Evolutionary conservation across 2,329 filamentous ascomycete species (phyloP).

Genomic region (Periconia sp.): DNA sequence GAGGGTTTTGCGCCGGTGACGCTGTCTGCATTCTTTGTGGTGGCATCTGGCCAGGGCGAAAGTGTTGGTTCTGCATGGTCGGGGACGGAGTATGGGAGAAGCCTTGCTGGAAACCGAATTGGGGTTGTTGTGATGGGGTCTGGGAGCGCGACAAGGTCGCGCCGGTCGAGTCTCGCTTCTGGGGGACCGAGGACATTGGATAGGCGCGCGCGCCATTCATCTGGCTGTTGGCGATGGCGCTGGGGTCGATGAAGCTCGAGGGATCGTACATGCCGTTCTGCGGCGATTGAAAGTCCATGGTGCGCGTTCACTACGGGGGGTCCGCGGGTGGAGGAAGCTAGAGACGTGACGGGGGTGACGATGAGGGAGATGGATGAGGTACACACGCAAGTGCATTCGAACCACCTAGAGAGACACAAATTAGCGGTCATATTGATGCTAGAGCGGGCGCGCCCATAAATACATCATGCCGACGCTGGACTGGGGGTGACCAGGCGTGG

Average conservation of each 20-base stretch:
- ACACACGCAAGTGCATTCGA: constrained; percentile 31
- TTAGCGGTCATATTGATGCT: constrained; percentile 40
- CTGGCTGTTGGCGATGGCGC: constrained; percentile 49
- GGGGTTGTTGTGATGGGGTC: constrained; percentile 79
- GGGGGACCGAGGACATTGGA: constrained; percentile 89
- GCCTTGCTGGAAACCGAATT: constrained; percentile 67
- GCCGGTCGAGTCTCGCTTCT: constrained; percentile 87
- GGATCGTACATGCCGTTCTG: constrained; percentile 45
- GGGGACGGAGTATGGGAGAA: constrained; percentile 94
- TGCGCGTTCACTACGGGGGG: constrained; percentile 27
- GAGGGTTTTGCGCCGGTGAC: constrained; percentile 84
- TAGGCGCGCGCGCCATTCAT: constrained; percentile 80
- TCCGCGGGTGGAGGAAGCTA: constrained; percentile 11
- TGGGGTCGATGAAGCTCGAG: constrained; percentile 47
- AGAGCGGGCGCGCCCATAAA: constrained; percentile 31
- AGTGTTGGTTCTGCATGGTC: constrained; percentile 83
- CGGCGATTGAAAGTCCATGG: constrained; percentile 45
- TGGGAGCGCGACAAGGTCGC: constrained; percentile 92
- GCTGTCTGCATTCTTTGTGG: constrained; percentile 80
- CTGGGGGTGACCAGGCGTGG: constrained; percentile 12
- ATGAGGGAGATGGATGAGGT: constrained; percentile 14
- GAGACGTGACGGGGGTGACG: constrained; percentile 13
- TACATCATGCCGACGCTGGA: constrained; percentile 20
- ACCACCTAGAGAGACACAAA: constrained; percentile 28
- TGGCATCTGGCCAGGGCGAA: constrained; percentile 62